Percentiles rank a stretch among this genome's conserved stretches.
Conservation (phyloP, 345 rosid genomes). For the Rhizophora apiculata region DNA sequence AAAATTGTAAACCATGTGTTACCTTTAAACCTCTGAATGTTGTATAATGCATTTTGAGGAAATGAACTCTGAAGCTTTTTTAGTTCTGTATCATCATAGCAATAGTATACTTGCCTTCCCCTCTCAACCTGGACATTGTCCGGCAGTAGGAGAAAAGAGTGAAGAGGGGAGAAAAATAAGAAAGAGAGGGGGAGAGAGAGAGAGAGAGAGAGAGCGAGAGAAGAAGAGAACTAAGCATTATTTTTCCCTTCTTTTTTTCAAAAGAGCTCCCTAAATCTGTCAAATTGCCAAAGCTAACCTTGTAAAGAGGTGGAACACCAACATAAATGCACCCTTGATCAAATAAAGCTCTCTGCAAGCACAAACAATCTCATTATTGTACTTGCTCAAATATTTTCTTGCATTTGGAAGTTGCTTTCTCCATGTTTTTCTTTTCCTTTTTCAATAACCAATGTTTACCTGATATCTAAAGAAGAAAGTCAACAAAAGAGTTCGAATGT, state of each 20-base stretch:
- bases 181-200: not conserved
- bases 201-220: not conserved
- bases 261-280: not conserved
- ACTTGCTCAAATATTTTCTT: constrained; percentile 2
- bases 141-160: constrained; percentile 13
- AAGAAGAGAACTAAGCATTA: not conserved
- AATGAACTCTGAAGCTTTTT: constrained; percentile 52
- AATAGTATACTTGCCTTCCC: constrained; percentile 73
- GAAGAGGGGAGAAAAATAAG: not conserved
- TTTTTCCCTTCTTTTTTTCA: not conserved
- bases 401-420: not conserved
- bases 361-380: constrained; percentile 22
- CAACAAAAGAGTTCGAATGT: constrained; percentile 83
- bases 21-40: constrained; percentile 98
- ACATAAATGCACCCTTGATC: constrained; percentile 92
- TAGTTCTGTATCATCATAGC: constrained; percentile 76
- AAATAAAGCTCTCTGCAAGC: constrained; percentile 73
- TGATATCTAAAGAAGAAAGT: constrained; percentile 98
- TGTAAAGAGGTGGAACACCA: constrained; percentile 97
- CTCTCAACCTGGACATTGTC: constrained; percentile 71
- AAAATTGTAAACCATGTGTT: constrained; percentile 8
- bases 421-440: not conserved
- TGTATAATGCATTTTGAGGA: constrained; percentile 84
- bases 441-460: constrained; percentile 39
- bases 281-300: constrained; percentile 41